Base-by-base conservation (phyloP, 169 alveolate genomes). In the Cryptosporidium sp. region DNA sequence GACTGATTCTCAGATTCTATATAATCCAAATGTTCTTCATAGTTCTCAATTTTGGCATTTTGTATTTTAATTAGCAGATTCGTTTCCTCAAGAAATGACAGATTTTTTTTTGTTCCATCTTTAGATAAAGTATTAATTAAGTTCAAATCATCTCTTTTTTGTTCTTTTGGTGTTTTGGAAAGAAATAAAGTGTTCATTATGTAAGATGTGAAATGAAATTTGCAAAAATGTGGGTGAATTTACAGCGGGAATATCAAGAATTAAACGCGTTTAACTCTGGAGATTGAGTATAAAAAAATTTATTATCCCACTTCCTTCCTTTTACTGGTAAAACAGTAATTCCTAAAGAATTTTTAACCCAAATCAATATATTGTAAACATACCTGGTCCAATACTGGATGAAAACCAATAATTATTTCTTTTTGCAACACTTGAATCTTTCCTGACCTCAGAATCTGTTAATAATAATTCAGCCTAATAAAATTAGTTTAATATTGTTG, bases 291-390 rank as follows among this genome's bases (percentile, higher is more conserved):
- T 33, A 73, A 31, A 51, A 55, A 51, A 51, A 62, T 37, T 37
- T 37, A 45, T 43, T 62, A 10, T 65, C 68, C 75, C 89, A 80
- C 55, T 80, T 80, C 31, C 51, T 80, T 21, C 89, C 75, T 23
- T 50, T 59, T 43, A 65, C 68, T 2, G 89, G 75, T 31, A 80
- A 65, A n/a, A 59, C 65, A 6, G 59, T 45, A 41, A 80, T 37
- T 8, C 89, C 89, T 80, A 48, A 59, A 23, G 3, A 62, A 21
- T 62, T 4, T 16, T 29, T 45, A 9, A 0, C 23, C 48, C 4
- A 29, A 61, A 10, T 29, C 7, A 35, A 35, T 23, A 0, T 2
- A 52, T 3, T 8, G 8, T 65, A 21, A 62, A 80, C 73, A 39
- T 45, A 80, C 89, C 89, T 23, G 89, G 89, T 5, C 68, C 68